Evolutionary conservation across 1,284 basidiomycete species (phyloP).

Genomic region (Moesziomyces sp.): DNA sequence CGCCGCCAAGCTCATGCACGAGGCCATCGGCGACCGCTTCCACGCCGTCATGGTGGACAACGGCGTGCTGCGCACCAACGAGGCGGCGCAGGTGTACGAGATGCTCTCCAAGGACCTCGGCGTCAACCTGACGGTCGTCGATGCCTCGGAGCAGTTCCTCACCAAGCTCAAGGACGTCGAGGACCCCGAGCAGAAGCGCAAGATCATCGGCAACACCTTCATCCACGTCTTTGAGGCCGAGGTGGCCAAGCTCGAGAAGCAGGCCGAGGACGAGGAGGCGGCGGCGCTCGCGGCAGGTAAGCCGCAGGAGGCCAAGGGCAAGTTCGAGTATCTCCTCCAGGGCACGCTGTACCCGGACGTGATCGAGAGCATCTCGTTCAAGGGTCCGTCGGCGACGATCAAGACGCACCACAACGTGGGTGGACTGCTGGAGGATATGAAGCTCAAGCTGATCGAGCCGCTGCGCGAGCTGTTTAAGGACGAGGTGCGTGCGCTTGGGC

Average conservation of each 20-base stretch:
- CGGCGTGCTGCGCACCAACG: slow-evolving; percentile 91
- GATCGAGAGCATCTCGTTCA: slow-evolving; percentile 99
- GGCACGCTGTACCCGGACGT: slow-evolving; percentile 99
- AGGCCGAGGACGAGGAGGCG: slow-evolving; percentile 77
- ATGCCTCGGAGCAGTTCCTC: slow-evolving; percentile 94
- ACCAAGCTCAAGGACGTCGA: slow-evolving; percentile 87
- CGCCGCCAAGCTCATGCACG: slow-evolving; percentile 98
- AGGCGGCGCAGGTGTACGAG: slow-evolving; percentile 90
- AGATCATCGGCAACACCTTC: slow-evolving; percentile 99
- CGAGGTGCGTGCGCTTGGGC: slow-evolving; percentile 93
- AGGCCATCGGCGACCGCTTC: slow-evolving; percentile 95
- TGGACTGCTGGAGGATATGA: slow-evolving; percentile 96
- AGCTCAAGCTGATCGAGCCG: slow-evolving; percentile 97
- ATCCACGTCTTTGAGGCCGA: slow-evolving; percentile 97
- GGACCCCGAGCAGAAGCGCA: slow-evolving; percentile 96
- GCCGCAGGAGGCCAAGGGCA: slow-evolving; percentile 71
- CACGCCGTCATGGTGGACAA: slow-evolving; percentile 99
- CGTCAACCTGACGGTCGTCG: slow-evolving; percentile 94
- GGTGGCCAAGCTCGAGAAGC: slow-evolving; percentile 87
- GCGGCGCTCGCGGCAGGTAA: slow-evolving; percentile 73
- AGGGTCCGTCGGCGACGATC: slow-evolving; percentile 98
- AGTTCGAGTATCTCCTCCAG: slow-evolving; percentile 95
- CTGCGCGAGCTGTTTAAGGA: slow-evolving; percentile 98
- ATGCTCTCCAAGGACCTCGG: slow-evolving; percentile 95
- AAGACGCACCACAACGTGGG: slow-evolving; percentile 99